Evolutionary conservation across 1,139 yeast genomes (phyloP).

Genomic region (Barnettozyma hawaiiensis): DNA sequence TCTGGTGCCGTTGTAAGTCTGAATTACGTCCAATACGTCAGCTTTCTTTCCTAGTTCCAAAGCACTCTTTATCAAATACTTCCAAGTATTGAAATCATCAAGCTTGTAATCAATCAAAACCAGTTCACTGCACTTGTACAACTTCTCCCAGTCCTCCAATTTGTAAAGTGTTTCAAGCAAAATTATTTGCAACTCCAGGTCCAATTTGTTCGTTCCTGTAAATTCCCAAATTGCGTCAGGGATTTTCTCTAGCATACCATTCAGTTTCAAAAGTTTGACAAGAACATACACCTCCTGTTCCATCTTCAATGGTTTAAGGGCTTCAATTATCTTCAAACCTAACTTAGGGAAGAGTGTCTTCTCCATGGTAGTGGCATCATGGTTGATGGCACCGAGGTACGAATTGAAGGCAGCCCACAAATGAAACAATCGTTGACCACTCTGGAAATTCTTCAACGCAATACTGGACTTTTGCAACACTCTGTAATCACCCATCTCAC

Average conservation of each 20-base stretch:
- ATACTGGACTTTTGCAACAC: slow-evolving; percentile 44
- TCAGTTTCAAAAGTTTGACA: slow-evolving; percentile 39
- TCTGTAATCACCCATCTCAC: slow-evolving; percentile 34
- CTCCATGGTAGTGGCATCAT: slow-evolving; percentile 34
- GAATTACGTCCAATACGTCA: slow-evolving; percentile 23
- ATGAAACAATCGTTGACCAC: slow-evolving; percentile 26
- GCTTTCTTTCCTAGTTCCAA: slow-evolving; percentile 26
- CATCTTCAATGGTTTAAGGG: slow-evolving; percentile 37
- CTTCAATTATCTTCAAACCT: slow-evolving; percentile 49
- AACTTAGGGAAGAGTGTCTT: slow-evolving; percentile 46
- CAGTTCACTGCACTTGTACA: slow-evolving; percentile 32
- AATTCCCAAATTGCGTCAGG: slow-evolving; percentile 29
- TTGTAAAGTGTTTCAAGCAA: slow-evolving; percentile 42
- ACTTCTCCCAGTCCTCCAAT: slow-evolving; percentile 36
- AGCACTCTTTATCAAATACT: slow-evolving; percentile 42
- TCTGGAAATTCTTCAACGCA: slow-evolving; percentile 33
- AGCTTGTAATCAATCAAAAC: slow-evolving; percentile 41
- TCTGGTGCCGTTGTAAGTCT: slow-evolving; percentile 36
- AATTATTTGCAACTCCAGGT: slow-evolving; percentile 52
- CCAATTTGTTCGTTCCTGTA: slow-evolving; percentile 33
- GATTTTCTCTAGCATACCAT: slow-evolving; percentile 31
- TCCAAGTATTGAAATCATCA: slow-evolving; percentile 63
- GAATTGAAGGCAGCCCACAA: slow-evolving; percentile 47
- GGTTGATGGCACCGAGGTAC: slow-evolving; percentile 29
- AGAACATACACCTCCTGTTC: slow-evolving; percentile 59